Percentiles rank a stretch among this genome's conserved stretches.
phyloP scores from a whole-genome alignment of 805 yeast species.

The Wickerhamomyces mucosus region DNA sequence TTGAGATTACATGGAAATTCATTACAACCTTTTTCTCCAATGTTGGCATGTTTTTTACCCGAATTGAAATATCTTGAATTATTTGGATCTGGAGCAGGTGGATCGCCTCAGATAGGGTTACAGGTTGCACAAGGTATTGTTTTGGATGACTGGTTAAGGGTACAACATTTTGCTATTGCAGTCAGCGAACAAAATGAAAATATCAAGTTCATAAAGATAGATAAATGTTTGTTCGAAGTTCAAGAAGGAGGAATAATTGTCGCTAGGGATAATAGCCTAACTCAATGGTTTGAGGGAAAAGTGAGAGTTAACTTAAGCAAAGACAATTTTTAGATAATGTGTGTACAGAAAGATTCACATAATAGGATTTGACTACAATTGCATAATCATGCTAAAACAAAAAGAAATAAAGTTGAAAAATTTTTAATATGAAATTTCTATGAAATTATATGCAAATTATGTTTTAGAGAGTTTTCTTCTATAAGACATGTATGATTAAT shows the following conservation, averaged over 20 bases:
- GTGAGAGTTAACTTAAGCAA: constrained; percentile 21
- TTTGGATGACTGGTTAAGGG: constrained; percentile 47
- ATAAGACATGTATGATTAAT: too few relatives aligned
- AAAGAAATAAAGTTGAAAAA: too few relatives aligned
- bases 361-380: neutral
- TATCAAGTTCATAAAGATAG: constrained; percentile 36
- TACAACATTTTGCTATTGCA: constrained; percentile 41
- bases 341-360: neutral
- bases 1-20: constrained; percentile 33
- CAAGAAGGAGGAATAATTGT: constrained; percentile 15
- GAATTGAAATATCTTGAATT: constrained; percentile 30
- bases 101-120: constrained; percentile 44
- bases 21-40: constrained; percentile 17
- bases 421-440: too few relatives aligned
- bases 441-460: too few relatives aligned
- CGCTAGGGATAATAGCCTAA: constrained; percentile 35
- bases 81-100: constrained; percentile 41
- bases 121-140: constrained; percentile 45
- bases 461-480: too few relatives aligned
- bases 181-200: constrained; percentile 22
- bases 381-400: too few relatives aligned
- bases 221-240: constrained; percentile 38
- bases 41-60: constrained; percentile 21
- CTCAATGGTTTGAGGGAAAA: constrained; percentile 34
- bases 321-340: constrained; percentile 3